These are phyloP conservation scores for Moringa oleifera DNA, from an alignment of 345 rosid genomes.

Conservation along the genomic window DNA sequence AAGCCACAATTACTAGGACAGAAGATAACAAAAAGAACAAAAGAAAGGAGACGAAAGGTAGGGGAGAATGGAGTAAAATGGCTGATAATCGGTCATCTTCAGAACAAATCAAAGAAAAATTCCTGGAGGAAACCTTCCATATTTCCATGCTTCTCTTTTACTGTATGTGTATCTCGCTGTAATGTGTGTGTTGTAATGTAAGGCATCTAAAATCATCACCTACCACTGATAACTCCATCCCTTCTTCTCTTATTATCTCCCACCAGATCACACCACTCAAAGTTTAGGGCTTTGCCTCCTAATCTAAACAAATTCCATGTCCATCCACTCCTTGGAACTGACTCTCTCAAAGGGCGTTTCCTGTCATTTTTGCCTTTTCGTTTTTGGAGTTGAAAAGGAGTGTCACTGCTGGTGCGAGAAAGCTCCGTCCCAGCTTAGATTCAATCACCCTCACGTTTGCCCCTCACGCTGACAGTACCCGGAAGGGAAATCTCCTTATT, in stretches of 20 bases:
- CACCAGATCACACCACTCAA: slow-evolving; percentile 22
- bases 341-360: slow-evolving; percentile 9
- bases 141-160: slow-evolving; percentile 22
- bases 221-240: slow-evolving; percentile 72
- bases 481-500: slow-evolving; percentile 24
- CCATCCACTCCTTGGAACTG: slow-evolving; percentile 11
- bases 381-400: slow-evolving; percentile 22
- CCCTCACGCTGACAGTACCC: slow-evolving; percentile 21
- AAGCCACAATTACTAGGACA: slow-evolving; percentile 4
- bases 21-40: slow-evolving; percentile 4
- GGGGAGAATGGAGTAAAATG: slow-evolving; percentile 14
- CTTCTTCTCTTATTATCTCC: slow-evolving; percentile 37
- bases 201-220: slow-evolving; percentile 52
- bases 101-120: slow-evolving; percentile 6
- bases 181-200: slow-evolving; percentile 11
- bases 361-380: slow-evolving; percentile 32
- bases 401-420: slow-evolving; percentile 28
- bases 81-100: slow-evolving; percentile 19
- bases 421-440: slow-evolving; percentile 73
- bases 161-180: slow-evolving; percentile 14
- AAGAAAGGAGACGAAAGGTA: neutral
- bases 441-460: slow-evolving; percentile 27
- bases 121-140: neutral
- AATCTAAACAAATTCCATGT: slow-evolving; percentile 17
- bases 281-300: slow-evolving; percentile 12